Evolutionary conservation across 2,329 filamentous ascomycete species (phyloP).

Genomic region (Atkinsonella texensis): DNA sequence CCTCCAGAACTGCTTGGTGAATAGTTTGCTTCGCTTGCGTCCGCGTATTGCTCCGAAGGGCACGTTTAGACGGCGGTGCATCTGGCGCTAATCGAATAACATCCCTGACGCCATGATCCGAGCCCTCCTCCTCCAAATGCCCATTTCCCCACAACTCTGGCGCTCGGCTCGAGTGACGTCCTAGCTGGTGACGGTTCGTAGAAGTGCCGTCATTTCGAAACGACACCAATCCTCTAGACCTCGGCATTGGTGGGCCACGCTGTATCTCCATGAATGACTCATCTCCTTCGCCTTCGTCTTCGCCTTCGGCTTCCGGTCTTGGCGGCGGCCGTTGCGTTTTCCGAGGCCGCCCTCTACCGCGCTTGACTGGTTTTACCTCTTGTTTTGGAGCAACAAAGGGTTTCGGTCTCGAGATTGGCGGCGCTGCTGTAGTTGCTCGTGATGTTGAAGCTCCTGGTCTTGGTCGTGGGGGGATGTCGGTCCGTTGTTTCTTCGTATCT

Average conservation of each 20-base stretch:
- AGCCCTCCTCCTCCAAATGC: slow-evolving; percentile 31
- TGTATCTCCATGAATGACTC: slow-evolving; percentile 36
- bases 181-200: slow-evolving; percentile 56
- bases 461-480: slow-evolving; percentile 13
- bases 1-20: slow-evolving; percentile 29
- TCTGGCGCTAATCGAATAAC: slow-evolving; percentile 61
- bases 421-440: slow-evolving; percentile 7
- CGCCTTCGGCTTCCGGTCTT: slow-evolving; percentile 20
- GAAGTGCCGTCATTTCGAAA: slow-evolving; percentile 36
- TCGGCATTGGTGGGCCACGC: slow-evolving; percentile 43
- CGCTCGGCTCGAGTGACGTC: slow-evolving; percentile 65
- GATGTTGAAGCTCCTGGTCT: slow-evolving; percentile 14
- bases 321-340: slow-evolving; percentile 11
- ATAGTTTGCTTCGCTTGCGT: slow-evolving; percentile 19
- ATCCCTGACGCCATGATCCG: slow-evolving; percentile 55
- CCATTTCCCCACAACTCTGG: slow-evolving; percentile 80
- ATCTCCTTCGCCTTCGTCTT: slow-evolving; percentile 24
- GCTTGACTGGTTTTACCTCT: slow-evolving; percentile 1
- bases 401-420: background rate
- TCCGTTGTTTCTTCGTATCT: slow-evolving; percentile 17
- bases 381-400: background rate
- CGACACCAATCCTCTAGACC: slow-evolving; percentile 41
- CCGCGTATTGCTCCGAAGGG: slow-evolving; percentile 17
- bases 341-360: slow-evolving; percentile 6
- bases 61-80: slow-evolving; percentile 20